These are phyloP conservation scores for Claviceps purpurea DNA, from an alignment of 2,329 filamentous ascomycete species.

Conservation along the genomic window DNA sequence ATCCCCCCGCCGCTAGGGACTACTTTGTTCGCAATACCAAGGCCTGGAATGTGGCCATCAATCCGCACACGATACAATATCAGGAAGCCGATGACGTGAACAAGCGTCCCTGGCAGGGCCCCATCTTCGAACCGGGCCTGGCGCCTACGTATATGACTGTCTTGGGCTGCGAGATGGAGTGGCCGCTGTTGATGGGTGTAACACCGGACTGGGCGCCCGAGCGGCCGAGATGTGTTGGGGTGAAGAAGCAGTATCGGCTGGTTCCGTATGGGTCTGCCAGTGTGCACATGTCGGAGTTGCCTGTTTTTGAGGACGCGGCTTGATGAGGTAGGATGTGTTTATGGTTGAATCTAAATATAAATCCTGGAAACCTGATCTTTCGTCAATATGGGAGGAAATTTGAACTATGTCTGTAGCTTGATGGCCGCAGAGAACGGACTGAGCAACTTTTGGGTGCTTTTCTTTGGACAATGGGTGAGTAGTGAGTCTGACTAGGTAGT, in stretches of 20 bases:
- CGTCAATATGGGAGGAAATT: no score
- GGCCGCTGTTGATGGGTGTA: conserved; percentile 17
- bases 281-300: conserved; percentile 25
- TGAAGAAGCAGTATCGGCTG: conserved; percentile 19
- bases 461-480: no score
- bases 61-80: conserved; percentile 14
- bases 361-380: no score
- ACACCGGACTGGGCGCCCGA: conserved; percentile 16
- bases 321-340: not conserved
- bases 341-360: not conserved
- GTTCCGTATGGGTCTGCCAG: conserved; percentile 33
- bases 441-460: no score
- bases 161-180: conserved; percentile 24
- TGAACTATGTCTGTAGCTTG: no score
- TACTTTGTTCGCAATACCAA: conserved; percentile 20
- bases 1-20: conserved; percentile 14
- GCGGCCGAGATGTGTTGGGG: conserved; percentile 11
- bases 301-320: conserved; percentile 1
- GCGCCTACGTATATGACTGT: conserved; percentile 24
- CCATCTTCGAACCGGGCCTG: conserved; percentile 14
- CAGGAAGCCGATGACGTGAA: not conserved
- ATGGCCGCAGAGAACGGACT: no score
- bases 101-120: conserved; percentile 7
- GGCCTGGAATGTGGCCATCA: conserved; percentile 17
- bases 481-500: no score